Evolutionary conservation across 2,329 filamentous ascomycete species (phyloP), one percentile per base, ranked within the genome.

Genomic region (Cylindrodendrum hubeiense): DNA sequence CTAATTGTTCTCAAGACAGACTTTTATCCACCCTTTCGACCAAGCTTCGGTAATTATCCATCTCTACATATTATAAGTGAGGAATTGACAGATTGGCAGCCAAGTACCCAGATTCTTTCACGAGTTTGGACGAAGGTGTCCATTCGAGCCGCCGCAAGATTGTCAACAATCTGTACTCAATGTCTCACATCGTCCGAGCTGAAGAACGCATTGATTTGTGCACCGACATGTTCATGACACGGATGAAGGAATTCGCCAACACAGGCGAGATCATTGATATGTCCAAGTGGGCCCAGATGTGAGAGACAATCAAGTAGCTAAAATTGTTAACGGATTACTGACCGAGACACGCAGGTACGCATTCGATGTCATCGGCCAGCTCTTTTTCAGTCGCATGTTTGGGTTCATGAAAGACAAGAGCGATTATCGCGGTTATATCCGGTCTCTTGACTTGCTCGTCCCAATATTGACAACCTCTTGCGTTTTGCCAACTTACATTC

Each of bases 331-430:
- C 9, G 19, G 2, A 4, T 17, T 34, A 2, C 26, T 57, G 34
- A 60, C 37, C 17, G 9, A 1, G 5, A 17, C 2, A 6, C 9
- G 17, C 19, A 64, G 61, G 61, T 55, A 64, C 13, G 57, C 61
- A 5, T 64, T 64, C 9, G 61, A 64, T 6, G 50, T 60, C 12
- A 54, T 64, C 21, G 61, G 61, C 19, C 47, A 64, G 49, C 61
- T 64, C 8, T 60, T 60, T 28, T 64, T 60, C 19, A 58, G 61
- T 10, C 55, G 41, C 9, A 53, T 59, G 34, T 60, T 64, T 34
- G 61, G 61, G 19, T 64, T 64, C 30, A 46, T 64, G 49, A 53
- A 60, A 15, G 34, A 54, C 22, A 26, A 44, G 15, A n/a, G 34
- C 21, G 61, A 64, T 19, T 39, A 60, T 19, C 43, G 57, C 8